Conservation (phyloP, 2,329 filamentous ascomycete genomes). For the Pyrenophora graminea region DNA sequence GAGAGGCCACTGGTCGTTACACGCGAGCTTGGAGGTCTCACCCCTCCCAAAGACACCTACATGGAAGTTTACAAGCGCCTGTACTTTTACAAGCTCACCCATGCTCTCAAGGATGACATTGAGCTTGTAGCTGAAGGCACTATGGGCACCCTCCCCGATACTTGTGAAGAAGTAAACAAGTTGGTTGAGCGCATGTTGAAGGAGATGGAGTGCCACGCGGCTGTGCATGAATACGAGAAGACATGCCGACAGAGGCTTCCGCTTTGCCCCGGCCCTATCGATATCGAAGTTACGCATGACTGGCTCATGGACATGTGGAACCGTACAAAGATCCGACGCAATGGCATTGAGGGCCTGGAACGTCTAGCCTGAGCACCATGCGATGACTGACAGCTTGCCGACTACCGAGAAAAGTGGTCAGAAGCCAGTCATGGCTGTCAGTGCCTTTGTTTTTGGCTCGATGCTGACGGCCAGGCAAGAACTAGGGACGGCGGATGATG, state of each 20-base stretch:
- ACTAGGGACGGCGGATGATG: not conserved
- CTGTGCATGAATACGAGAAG: slow-evolving; percentile 30
- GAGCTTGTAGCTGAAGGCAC: slow-evolving; percentile 13
- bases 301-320: slow-evolving; percentile 29
- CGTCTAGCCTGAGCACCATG: not conserved
- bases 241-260: slow-evolving; percentile 30
- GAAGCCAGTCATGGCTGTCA: not conserved
- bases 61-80: slow-evolving; percentile 32
- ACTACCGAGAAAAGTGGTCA: not conserved
- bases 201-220: slow-evolving; percentile 26
- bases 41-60: slow-evolving; percentile 19
- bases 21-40: slow-evolving; percentile 28
- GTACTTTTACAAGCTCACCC: slow-evolving; percentile 24
- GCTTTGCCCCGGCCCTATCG: slow-evolving; percentile 29
- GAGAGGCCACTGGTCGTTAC: slow-evolving; percentile 29
- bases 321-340: slow-evolving; percentile 25
- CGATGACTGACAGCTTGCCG: not conserved
- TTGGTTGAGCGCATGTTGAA: slow-evolving; percentile 23
- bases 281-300: slow-evolving; percentile 25
- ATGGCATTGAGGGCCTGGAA: slow-evolving; percentile 16
- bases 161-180: slow-evolving; percentile 16
- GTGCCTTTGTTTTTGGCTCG: slow-evolving; percentile 7
- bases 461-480: slow-evolving; percentile 1
- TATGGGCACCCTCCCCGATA: slow-evolving; percentile 1
- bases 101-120: slow-evolving; percentile 10